Conservation (phyloP, 495 filamentous ascomycete species). For the Aspergillus taichungensis region DNA sequence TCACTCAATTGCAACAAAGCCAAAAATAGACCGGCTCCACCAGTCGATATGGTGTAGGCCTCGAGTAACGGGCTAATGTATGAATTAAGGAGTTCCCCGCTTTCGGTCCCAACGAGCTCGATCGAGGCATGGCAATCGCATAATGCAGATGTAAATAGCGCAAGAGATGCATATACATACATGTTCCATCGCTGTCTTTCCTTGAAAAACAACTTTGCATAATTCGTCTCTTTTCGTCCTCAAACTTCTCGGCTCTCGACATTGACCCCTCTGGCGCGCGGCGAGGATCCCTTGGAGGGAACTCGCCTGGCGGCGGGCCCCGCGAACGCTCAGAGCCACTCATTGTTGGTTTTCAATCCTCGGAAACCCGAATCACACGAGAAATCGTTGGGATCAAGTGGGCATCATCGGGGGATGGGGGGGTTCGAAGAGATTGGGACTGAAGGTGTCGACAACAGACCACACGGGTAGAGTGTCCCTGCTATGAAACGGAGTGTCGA, state of each 20-base stretch:
- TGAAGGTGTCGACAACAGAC: not conserved
- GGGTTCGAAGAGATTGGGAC: not conserved
- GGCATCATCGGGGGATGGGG: slow-evolving; percentile 28
- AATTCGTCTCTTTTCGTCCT: slow-evolving; percentile 91
- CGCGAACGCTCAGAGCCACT: slow-evolving; percentile 30
- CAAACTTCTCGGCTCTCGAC: slow-evolving; percentile 80
- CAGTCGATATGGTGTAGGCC: too few species aligned
- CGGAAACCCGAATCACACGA: slow-evolving; percentile 21
- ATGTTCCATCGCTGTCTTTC: slow-evolving; percentile 70
- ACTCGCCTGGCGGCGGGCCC: slow-evolving; percentile 20
- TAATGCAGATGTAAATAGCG: not conserved
- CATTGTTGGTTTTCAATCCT: slow-evolving; percentile 20
- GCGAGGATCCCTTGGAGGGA: slow-evolving; percentile 20
- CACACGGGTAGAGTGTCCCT: slow-evolving; percentile 11
- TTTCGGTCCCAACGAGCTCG: not conserved
- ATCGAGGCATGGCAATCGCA: not conserved
- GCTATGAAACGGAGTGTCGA: slow-evolving; percentile 2
- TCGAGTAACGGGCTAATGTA: too few species aligned
- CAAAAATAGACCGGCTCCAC: too few species aligned
- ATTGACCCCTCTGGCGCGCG: slow-evolving; percentile 29
- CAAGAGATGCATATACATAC: slow-evolving; percentile 39
- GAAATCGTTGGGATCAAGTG: slow-evolving; percentile 22
- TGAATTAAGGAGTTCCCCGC: too few species aligned
- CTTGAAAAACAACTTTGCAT: slow-evolving; percentile 87
- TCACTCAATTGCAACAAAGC: too few species aligned